phyloP scores from a whole-genome alignment of 306 rosid species.

The Acacia confusa region DNA sequence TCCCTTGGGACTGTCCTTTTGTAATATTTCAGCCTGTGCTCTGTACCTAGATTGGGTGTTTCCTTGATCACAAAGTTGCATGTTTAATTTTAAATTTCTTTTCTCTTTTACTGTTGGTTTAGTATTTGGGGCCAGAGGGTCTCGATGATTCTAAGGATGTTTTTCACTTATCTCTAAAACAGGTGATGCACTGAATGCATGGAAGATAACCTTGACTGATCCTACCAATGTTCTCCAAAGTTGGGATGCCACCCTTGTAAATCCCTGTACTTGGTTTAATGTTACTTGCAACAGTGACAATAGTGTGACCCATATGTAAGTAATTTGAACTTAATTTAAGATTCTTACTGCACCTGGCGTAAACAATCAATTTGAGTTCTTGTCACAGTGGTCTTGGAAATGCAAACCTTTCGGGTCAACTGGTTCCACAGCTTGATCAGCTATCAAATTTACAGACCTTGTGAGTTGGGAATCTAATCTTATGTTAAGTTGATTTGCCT shows the following conservation, averaged over 20 bases:
- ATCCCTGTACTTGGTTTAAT: constrained; percentile 84
- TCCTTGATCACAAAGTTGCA: neutral
- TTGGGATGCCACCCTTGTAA: constrained; percentile 67
- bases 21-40: neutral
- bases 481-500: constrained; percentile 10
- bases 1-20: neutral
- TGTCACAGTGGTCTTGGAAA: constrained; percentile 74
- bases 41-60: neutral
- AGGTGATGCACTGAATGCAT: constrained; percentile 65
- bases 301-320: constrained; percentile 73
- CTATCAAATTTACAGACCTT: constrained; percentile 58
- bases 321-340: neutral
- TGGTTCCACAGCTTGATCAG: constrained; percentile 66
- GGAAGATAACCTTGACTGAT: constrained; percentile 50
- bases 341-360: neutral
- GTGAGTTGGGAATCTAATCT: constrained; percentile 48
- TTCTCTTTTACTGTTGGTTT: too few relatives aligned
- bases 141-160: constrained; percentile 15
- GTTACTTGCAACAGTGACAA: constrained; percentile 54
- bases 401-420: constrained; percentile 64
- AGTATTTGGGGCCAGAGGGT: too few relatives aligned
- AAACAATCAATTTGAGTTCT: neutral
- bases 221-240: constrained; percentile 53
- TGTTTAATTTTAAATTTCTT: too few relatives aligned
- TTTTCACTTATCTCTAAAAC: neutral